phyloP scores from a whole-genome alignment of 768 basidiomycete species.

The Tulasnella sp. region DNA sequence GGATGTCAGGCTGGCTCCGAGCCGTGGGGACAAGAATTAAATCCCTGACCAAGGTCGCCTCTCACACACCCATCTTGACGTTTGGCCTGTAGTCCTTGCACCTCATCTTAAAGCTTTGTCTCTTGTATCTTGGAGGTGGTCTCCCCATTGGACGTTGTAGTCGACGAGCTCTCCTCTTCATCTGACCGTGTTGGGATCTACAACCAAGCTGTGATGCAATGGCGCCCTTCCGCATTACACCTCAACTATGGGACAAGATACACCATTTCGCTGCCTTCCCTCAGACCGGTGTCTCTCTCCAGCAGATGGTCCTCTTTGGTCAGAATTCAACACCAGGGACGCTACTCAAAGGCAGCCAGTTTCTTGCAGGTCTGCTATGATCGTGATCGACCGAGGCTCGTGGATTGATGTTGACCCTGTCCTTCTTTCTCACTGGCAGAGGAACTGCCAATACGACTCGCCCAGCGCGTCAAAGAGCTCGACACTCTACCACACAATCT shows the following conservation, averaged over 20 bases:
- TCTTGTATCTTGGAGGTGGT: background rate
- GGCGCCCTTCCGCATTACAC: slow-evolving; percentile 53
- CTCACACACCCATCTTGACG: background rate
- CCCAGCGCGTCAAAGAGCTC: slow-evolving; percentile 92
- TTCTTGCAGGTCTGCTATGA: slow-evolving; percentile 53
- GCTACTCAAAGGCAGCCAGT: slow-evolving; percentile 81
- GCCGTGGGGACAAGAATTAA: no score
- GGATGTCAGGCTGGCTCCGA: no score
- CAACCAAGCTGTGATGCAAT: slow-evolving; percentile 1
- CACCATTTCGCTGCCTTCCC: slow-evolving; percentile 87
- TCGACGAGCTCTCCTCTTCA: background rate
- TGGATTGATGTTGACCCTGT: background rate
- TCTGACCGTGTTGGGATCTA: background rate
- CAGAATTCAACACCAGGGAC: slow-evolving; percentile 95
- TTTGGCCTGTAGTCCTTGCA: background rate
- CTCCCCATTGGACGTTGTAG: background rate
- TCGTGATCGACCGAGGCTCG: slow-evolving; percentile 20
- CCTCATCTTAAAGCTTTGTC: background rate
- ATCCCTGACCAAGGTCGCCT: no score
- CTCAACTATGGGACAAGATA: slow-evolving; percentile 78
- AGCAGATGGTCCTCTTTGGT: slow-evolving; percentile 97
- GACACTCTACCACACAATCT: slow-evolving; percentile 89
- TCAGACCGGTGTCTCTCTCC: slow-evolving; percentile 88
- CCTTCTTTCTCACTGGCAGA: slow-evolving; percentile 34
- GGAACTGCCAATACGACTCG: slow-evolving; percentile 89